Percentiles rank a stretch among this genome's conserved stretches.
phyloP scores from a whole-genome alignment of 2,329 filamentous ascomycete species.

The Tolypocladium cylindrosporum region DNA sequence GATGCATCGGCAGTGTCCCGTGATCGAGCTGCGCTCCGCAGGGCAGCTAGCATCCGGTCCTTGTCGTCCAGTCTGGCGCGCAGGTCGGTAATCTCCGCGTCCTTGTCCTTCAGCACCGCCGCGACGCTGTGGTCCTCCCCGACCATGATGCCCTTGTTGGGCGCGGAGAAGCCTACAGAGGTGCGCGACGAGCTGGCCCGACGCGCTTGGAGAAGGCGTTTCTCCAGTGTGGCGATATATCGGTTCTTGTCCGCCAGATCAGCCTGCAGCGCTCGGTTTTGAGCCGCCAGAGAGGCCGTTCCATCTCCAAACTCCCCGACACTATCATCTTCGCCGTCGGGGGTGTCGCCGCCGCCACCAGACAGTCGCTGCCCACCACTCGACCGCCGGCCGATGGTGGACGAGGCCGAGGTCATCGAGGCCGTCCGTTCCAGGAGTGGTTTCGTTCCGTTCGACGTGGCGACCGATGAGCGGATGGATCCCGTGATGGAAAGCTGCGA shows the following conservation, averaged over 20 bases:
- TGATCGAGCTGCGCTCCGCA: constrained; percentile 77
- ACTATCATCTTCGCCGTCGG: constrained; percentile 55
- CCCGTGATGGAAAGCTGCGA: constrained; percentile 46
- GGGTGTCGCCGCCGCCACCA: constrained; percentile 29
- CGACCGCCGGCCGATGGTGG: constrained; percentile 47
- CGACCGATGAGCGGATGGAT: constrained; percentile 60
- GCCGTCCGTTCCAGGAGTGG: constrained; percentile 52
- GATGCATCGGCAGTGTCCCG: constrained; percentile 65
- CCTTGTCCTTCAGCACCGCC: constrained; percentile 72
- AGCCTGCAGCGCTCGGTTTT: constrained; percentile 86
- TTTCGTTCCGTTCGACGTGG: constrained; percentile 44
- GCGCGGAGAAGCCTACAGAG: constrained; percentile 58
- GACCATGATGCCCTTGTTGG: constrained; percentile 55
- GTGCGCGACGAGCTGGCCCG: constrained; percentile 82
- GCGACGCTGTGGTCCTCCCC: constrained; percentile 70
- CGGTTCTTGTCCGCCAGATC: constrained; percentile 95
- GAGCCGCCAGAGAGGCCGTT: constrained; percentile 68
- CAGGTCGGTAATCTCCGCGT: constrained; percentile 86
- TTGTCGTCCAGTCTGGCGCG: constrained; percentile 86
- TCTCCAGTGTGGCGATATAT: constrained; percentile 90
- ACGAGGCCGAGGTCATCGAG: constrained; percentile 56
- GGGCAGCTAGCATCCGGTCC: constrained; percentile 80
- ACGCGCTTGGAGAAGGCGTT: constrained; percentile 80
- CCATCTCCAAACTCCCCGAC: constrained; percentile 80
- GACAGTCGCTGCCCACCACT: constrained; percentile 33